Evolutionary conservation across 2,329 filamentous ascomycete genomes (phyloP).

Genomic region (Venturiaceae sp.): DNA sequence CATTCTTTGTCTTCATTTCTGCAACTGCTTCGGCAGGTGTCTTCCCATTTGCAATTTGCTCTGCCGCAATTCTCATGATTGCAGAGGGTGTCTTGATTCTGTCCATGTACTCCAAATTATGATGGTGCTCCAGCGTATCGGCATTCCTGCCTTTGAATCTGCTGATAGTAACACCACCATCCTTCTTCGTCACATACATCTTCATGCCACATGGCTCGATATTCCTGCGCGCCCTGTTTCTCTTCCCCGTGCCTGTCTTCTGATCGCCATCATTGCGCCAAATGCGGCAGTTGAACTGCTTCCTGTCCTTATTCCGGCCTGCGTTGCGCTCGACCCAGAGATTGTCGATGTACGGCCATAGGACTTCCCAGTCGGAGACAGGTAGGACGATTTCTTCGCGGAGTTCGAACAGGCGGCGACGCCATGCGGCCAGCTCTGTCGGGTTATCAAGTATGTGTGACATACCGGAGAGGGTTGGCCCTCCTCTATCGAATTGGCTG

Average conservation of each 20-base stretch:
- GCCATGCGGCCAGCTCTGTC: background rate
- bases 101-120: conserved; percentile 7
- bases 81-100: conserved; percentile 5
- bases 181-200: conserved; percentile 7
- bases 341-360: conserved; percentile 7
- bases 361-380: background rate
- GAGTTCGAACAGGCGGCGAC: conserved; percentile 3
- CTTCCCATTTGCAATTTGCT: background rate
- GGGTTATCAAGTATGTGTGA: conserved; percentile 1
- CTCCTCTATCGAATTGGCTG: background rate
- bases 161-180: conserved; percentile 1
- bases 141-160: background rate
- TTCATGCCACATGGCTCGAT: conserved; percentile 6
- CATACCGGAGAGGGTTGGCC: background rate
- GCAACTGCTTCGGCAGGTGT: conserved; percentile 5
- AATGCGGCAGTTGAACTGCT: conserved; percentile 7
- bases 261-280: conserved; percentile 6
- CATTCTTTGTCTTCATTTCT: background rate
- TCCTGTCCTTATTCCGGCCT: background rate
- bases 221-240: conserved; percentile 1
- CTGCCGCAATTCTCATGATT: conserved; percentile 6
- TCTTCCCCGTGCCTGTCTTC: background rate
- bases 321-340: conserved; percentile 8
- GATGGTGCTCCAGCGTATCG: conserved; percentile 2
- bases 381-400: conserved; percentile 3